A percentile compares a stretch with the other conserved stretches of the same genome.
These are phyloP conservation scores for Colletotrichum endophyticum DNA, from an alignment of 2,329 filamentous ascomycete species.

Conservation along the genomic window DNA sequence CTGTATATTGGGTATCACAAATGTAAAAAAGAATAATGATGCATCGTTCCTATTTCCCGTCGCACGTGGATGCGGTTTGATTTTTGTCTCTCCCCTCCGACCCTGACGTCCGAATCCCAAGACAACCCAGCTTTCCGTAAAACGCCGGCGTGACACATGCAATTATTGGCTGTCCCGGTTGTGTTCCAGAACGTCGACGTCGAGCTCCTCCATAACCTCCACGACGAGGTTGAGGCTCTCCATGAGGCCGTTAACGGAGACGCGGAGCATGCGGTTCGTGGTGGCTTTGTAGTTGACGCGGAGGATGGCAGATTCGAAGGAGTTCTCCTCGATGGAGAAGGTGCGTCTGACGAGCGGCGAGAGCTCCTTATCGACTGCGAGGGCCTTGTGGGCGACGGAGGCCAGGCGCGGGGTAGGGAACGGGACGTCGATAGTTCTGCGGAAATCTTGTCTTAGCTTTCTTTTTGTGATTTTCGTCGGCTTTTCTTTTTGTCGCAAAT, in stretches of 20 bases:
- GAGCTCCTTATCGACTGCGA: constrained; percentile 87
- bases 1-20: constrained; percentile 20
- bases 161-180: not conserved
- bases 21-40: constrained; percentile 5
- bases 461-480: constrained; percentile 10
- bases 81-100: not conserved
- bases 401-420: constrained; percentile 84
- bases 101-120: not conserved
- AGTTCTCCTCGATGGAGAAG: constrained; percentile 57
- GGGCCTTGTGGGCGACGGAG: constrained; percentile 72
- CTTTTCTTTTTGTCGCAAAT: not conserved
- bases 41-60: constrained; percentile 1
- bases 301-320: constrained; percentile 54
- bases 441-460: constrained; percentile 5
- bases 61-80: not conserved
- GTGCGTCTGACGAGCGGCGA: constrained; percentile 80
- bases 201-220: constrained; percentile 89
- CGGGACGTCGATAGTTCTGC: constrained; percentile 70
- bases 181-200: constrained; percentile 75
- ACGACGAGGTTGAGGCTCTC: constrained; percentile 85
- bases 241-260: constrained; percentile 96
- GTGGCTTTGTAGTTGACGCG: constrained; percentile 82
- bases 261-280: constrained; percentile 95
- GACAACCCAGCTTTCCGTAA: not conserved
- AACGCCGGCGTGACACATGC: not conserved